phyloP scores from a whole-genome alignment of 2,329 filamentous ascomycete species.

The Clonostachys byssicola region DNA sequence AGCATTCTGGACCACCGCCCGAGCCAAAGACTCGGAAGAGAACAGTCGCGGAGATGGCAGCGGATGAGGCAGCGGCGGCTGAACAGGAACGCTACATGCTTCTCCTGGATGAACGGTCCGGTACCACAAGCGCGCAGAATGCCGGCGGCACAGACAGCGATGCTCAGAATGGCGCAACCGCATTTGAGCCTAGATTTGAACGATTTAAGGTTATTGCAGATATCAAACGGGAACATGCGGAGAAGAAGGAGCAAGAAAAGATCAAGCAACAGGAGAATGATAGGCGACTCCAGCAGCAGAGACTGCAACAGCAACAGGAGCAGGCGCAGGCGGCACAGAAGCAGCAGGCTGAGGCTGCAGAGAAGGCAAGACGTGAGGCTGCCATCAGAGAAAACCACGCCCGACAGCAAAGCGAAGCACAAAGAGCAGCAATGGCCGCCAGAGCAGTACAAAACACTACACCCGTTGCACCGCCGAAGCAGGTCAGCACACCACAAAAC shows the following conservation, averaged over 20 bases:
- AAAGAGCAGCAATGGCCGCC: slow-evolving; percentile 24
- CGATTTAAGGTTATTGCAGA: slow-evolving; percentile 88
- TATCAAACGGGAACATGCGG: slow-evolving; percentile 73
- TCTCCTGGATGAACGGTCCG: slow-evolving; percentile 76
- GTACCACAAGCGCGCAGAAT: slow-evolving; percentile 52
- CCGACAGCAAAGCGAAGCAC: slow-evolving; percentile 21
- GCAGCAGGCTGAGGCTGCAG: slow-evolving; percentile 36
- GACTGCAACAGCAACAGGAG: slow-evolving; percentile 33
- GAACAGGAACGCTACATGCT: slow-evolving; percentile 92
- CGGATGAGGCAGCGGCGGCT: slow-evolving; percentile 87
- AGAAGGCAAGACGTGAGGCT: slow-evolving; percentile 31
- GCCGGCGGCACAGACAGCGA: slow-evolving; percentile 64
- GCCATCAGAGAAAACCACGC: slow-evolving; percentile 27
- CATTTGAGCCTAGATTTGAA: slow-evolving; percentile 83
- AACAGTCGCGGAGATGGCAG: slow-evolving; percentile 90
- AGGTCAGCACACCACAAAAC: slow-evolving; percentile 11
- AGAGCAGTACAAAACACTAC: slow-evolving; percentile 14
- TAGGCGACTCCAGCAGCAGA: slow-evolving; percentile 43
- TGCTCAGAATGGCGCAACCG: slow-evolving; percentile 63
- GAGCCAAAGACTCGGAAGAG: slow-evolving; percentile 87
- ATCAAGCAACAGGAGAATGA: slow-evolving; percentile 59
- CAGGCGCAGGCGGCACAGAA: slow-evolving; percentile 42
- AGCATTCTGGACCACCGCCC: slow-evolving; percentile 73
- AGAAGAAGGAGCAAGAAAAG: slow-evolving; percentile 75
- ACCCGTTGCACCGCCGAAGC: slow-evolving; percentile 11